These are phyloP conservation scores for Pholiota adiposa DNA, from an alignment of 1,284 basidiomycete species.

Conservation along the genomic window DNA sequence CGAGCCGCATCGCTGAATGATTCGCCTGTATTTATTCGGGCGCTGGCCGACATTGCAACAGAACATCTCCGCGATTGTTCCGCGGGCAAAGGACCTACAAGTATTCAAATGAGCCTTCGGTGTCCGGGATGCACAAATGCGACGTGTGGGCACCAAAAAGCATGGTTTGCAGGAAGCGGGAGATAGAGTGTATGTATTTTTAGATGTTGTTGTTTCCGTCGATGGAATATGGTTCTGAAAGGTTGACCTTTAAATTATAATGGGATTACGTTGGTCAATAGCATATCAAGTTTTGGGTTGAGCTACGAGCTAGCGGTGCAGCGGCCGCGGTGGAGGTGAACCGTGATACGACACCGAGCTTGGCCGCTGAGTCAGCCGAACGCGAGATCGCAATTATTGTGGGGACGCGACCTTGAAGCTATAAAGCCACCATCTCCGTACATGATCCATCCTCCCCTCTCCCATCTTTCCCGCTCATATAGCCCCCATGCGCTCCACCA, in stretches of 20 bases:
- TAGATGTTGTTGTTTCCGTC: conserved; percentile 17
- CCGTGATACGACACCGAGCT: background rate
- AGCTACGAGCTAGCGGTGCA: background rate
- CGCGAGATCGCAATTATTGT: conserved; percentile 10
- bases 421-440: conserved; percentile 16
- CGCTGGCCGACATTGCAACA: conserved; percentile 91
- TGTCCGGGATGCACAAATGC: conserved; percentile 95
- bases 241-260: conserved; percentile 16
- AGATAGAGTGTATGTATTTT: conserved; percentile 32
- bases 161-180: conserved; percentile 77
- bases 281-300: conserved; percentile 9
- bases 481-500: conserved; percentile 47
- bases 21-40: conserved; percentile 97
- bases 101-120: conserved; percentile 83
- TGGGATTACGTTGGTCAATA: conserved; percentile 19
- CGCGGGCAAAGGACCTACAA: conserved; percentile 64
- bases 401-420: conserved; percentile 7
- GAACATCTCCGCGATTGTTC: conserved; percentile 76
- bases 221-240: conserved; percentile 19
- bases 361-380: conserved; percentile 20
- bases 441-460: conserved; percentile 8
- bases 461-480: conserved; percentile 4
- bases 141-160: conserved; percentile 87
- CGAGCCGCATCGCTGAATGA: conserved; percentile 97
- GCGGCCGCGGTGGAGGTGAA: conserved; percentile 13